Percentiles rank a stretch among this genome's conserved stretches.
These are phyloP conservation scores for Dendrothele bispora DNA, from an alignment of 768 basidiomycete genomes.

Conservation along the genomic window DNA sequence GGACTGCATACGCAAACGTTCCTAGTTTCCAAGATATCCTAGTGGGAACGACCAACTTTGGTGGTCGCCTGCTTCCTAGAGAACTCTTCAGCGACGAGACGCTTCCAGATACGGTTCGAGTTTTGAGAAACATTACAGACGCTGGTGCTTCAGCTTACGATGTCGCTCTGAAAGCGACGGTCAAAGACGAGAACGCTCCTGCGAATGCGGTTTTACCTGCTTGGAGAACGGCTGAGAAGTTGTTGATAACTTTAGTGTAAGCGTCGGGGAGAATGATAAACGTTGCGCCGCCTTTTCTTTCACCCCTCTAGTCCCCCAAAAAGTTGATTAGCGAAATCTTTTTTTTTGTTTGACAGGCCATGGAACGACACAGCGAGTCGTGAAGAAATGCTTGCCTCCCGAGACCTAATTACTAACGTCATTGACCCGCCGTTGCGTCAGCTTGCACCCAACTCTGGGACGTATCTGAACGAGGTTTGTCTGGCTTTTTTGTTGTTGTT, in stretches of 20 bases:
- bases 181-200: background rate
- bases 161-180: background rate
- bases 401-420: slow-evolving; percentile 1
- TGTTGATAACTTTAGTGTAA: background rate
- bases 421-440: slow-evolving; percentile 1
- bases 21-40: too few species aligned
- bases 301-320: background rate
- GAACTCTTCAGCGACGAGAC: background rate
- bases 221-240: slow-evolving; percentile 4
- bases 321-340: background rate
- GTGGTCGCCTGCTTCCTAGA: slow-evolving; percentile 4
- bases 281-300: too few species aligned
- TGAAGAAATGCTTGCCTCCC: background rate
- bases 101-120: slow-evolving; percentile 1
- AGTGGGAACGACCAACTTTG: too few species aligned
- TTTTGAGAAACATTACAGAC: background rate
- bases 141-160: slow-evolving; percentile 4
- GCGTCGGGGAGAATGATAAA: too few species aligned
- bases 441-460: background rate
- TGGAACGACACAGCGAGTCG: background rate
- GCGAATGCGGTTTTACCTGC: slow-evolving; percentile 4
- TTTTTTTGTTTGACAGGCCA: slow-evolving; percentile 1
- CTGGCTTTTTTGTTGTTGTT: too few species aligned
- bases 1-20: too few species aligned
- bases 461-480: slow-evolving; percentile 6